Percentiles rank a stretch among this genome's conserved stretches.
phyloP scores from a whole-genome alignment of 495 filamentous ascomycete genomes.

The Penicillium canariense region DNA sequence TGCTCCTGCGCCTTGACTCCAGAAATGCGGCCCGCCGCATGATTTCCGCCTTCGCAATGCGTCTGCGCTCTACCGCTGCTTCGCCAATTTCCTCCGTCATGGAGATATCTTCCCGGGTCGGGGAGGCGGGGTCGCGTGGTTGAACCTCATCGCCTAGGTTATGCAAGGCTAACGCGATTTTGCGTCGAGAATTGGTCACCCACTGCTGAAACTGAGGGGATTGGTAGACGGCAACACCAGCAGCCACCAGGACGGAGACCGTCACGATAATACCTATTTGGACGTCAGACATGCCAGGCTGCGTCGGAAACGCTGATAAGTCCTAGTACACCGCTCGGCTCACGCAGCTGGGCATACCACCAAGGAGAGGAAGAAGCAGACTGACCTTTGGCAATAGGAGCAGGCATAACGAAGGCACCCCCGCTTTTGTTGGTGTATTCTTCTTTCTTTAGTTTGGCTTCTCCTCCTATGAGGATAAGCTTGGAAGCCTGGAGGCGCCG shows the following conservation, averaged over 20 bases:
- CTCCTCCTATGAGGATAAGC: slow-evolving; percentile 3
- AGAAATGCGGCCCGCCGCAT: slow-evolving; percentile 56
- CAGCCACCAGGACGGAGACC: slow-evolving; percentile 71
- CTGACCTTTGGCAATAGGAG: slow-evolving; percentile 55
- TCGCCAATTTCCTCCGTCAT: slow-evolving; percentile 56
- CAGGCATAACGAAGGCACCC: slow-evolving; percentile 39
- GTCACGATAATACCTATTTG: slow-evolving; percentile 71
- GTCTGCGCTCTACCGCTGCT: slow-evolving; percentile 67
- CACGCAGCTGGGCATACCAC: neutral
- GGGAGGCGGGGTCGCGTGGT: slow-evolving; percentile 38
- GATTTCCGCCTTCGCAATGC: slow-evolving; percentile 69
- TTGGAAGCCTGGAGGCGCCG: slow-evolving; percentile 9
- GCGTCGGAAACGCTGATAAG: slow-evolving; percentile 37
- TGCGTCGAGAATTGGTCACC: slow-evolving; percentile 71
- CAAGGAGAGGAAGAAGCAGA: slow-evolving; percentile 2
- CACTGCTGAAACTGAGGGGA: slow-evolving; percentile 76
- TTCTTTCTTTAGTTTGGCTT: slow-evolving; percentile 1
- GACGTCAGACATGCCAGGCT: slow-evolving; percentile 10
- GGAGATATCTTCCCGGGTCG: slow-evolving; percentile 43
- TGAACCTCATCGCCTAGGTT: slow-evolving; percentile 73
- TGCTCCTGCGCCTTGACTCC: slow-evolving; percentile 35
- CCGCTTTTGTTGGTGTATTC: neutral
- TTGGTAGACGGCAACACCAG: slow-evolving; percentile 82
- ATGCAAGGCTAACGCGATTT: slow-evolving; percentile 75
- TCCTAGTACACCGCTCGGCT: slow-evolving; percentile 29